A percentile compares a stretch with the other conserved stretches of the same genome.
Conservation (phyloP, 352 stramenopile species). For the Peronospora belbahrii region DNA sequence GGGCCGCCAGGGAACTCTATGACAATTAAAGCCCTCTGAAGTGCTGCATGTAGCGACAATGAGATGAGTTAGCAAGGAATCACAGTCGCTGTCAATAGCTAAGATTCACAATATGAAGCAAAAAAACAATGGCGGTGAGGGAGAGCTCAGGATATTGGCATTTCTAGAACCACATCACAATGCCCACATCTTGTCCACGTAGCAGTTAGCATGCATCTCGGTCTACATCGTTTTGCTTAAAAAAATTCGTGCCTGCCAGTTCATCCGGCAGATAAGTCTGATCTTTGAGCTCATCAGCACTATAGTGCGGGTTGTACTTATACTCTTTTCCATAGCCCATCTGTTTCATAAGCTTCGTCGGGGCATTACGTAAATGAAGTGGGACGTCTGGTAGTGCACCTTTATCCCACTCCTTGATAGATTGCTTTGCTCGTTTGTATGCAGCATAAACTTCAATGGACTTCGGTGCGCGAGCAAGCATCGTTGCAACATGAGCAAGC, state of each 20-base stretch:
- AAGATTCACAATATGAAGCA: no score
- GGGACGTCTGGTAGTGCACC: conserved; percentile 65
- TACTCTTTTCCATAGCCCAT: conserved; percentile 74
- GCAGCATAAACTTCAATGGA: conserved; percentile 78
- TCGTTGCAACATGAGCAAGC: conserved; percentile 68
- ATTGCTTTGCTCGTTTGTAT: conserved; percentile 71
- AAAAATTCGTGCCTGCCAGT: conserved; percentile 54
- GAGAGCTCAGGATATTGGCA: no score
- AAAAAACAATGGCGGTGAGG: no score
- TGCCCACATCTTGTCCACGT: no score
- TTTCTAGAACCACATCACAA: no score
- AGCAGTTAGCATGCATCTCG: conserved; percentile 3
- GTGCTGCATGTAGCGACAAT: no score
- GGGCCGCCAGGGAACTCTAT: no score
- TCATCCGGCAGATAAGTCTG: conserved; percentile 82
- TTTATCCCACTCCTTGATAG: conserved; percentile 44
- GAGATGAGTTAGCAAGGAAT: no score
- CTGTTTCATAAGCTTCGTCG: conserved; percentile 72
- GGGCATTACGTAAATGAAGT: conserved; percentile 75
- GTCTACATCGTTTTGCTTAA: conserved; percentile 20
- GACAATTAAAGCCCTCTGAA: no score
- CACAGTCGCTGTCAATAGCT: no score
- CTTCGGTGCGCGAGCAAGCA: conserved; percentile 76
- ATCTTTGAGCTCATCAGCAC: conserved; percentile 51
- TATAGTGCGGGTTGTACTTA: conserved; percentile 78